Evolutionary conservation across 1,139 yeast genomes (phyloP).

Genomic region (Geotrichum reessii): DNA sequence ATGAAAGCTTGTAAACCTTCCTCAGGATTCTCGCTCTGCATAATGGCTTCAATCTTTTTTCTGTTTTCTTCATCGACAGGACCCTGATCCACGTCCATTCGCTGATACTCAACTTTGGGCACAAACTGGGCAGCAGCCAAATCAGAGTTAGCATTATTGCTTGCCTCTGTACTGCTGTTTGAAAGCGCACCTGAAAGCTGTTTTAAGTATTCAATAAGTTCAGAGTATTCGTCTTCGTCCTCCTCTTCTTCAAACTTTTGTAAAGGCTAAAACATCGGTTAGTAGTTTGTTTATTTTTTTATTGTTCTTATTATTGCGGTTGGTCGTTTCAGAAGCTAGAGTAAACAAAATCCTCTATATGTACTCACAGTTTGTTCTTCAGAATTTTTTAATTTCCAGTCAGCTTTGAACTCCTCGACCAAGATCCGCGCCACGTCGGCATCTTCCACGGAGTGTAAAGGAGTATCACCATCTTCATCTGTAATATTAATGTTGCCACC

Average conservation of each 20-base stretch:
- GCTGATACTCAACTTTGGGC: slow-evolving; percentile 14
- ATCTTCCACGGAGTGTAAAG: slow-evolving; percentile 85
- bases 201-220: slow-evolving; percentile 59
- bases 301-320: neutral
- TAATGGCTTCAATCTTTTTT: slow-evolving; percentile 59
- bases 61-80: slow-evolving; percentile 53
- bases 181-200: slow-evolving; percentile 8
- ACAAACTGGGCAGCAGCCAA: neutral
- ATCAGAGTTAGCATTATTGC: neutral
- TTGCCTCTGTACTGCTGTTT: neutral
- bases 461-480: slow-evolving; percentile 92
- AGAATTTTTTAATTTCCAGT: slow-evolving; percentile 53
- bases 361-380: slow-evolving; percentile 62
- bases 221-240: slow-evolving; percentile 84
- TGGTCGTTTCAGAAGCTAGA: neutral
- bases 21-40: slow-evolving; percentile 72
- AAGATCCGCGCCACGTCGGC: slow-evolving; percentile 56
- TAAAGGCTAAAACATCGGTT: slow-evolving; percentile 31
- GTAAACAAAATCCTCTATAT: neutral
- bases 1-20: slow-evolving; percentile 68
- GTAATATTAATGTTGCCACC: slow-evolving; percentile 79
- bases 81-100: slow-evolving; percentile 32
- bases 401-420: slow-evolving; percentile 63
- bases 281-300: neutral
- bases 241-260: slow-evolving; percentile 48